Conservation (phyloP, 108 stramenopile genomes). For the Nitzschia inconspicua region DNA sequence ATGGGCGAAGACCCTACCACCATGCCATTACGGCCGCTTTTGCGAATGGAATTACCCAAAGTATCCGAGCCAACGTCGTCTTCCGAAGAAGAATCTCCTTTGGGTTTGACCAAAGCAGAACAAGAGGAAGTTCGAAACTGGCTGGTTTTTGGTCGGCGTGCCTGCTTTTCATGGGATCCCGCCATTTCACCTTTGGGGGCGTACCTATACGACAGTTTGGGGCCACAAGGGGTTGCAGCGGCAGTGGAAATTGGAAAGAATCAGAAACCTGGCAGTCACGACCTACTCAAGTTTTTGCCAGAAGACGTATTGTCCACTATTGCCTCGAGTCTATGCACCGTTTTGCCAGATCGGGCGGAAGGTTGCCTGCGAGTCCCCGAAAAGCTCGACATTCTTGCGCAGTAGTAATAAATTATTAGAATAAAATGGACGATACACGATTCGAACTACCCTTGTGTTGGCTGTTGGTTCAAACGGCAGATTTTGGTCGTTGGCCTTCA, state of each 20-base stretch:
- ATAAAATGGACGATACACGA: no score
- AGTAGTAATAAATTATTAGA: no score
- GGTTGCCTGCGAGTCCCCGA: slow-evolving; percentile 8
- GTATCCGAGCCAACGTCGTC: not conserved
- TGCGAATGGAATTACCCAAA: slow-evolving; percentile 18
- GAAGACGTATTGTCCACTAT: slow-evolving; percentile 12
- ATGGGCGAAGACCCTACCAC: slow-evolving; percentile 25
- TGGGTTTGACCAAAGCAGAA: not conserved
- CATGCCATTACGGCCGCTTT: slow-evolving; percentile 18
- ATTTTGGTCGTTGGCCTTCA: no score
- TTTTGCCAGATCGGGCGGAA: slow-evolving; percentile 22
- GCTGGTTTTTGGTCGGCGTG: slow-evolving; percentile 11
- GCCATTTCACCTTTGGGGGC: slow-evolving; percentile 17
- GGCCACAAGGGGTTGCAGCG: slow-evolving; percentile 19
- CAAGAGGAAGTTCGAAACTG: slow-evolving; percentile 7
- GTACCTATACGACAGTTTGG: slow-evolving; percentile 24
- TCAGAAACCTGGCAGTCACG: slow-evolving; percentile 16
- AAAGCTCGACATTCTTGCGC: no score
- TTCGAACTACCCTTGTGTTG: no score
- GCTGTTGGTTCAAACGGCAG: no score
- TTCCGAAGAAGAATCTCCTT: not conserved
- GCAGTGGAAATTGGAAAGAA: slow-evolving; percentile 25
- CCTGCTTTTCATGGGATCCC: slow-evolving; percentile 32
- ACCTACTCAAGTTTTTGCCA: slow-evolving; percentile 25
- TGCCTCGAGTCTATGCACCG: slow-evolving; percentile 3